phyloP scores from a whole-genome alignment of 805 yeast genomes.

The Lipomyces oligophaga region DNA sequence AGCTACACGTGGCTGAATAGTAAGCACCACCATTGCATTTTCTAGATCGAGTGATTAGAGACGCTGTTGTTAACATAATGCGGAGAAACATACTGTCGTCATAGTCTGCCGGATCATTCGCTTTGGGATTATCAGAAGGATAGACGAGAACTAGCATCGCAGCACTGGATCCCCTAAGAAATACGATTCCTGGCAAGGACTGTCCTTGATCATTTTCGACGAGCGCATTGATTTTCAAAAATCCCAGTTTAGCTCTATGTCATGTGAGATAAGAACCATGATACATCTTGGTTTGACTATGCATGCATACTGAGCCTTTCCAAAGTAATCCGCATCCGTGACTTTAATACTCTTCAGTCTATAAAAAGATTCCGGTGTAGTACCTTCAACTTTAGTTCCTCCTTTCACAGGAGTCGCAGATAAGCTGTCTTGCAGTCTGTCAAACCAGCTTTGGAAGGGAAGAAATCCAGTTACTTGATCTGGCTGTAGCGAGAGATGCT shows the following conservation, averaged over 20 bases:
- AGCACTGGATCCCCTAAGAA: conserved; percentile 32
- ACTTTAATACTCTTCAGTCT: conserved; percentile 25
- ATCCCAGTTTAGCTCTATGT: conserved; percentile 26
- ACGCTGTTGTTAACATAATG: background rate
- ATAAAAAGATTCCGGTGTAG: conserved; percentile 4
- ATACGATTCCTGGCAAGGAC: conserved; percentile 33
- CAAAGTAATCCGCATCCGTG: conserved; percentile 31
- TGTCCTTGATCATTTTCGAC: conserved; percentile 28
- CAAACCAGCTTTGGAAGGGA: conserved; percentile 22
- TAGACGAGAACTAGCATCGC: conserved; percentile 31
- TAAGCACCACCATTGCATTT: conserved; percentile 26
- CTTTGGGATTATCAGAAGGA: conserved; percentile 15
- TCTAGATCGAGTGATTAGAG: background rate
- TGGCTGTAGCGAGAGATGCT: conserved; percentile 9
- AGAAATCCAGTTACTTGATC: conserved; percentile 13
- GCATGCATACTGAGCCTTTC: conserved; percentile 7
- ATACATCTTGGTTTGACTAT: too few species aligned
- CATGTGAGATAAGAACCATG: background rate
- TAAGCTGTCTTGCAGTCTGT: conserved; percentile 8
- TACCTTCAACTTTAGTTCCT: background rate
- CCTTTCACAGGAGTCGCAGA: conserved; percentile 17
- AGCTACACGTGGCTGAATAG: conserved; percentile 32
- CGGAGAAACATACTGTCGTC: conserved; percentile 13
- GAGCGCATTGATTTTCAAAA: conserved; percentile 30
- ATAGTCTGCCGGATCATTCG: conserved; percentile 17